Conservation (phyloP, 164 flowering plant genomes). For the Santalum album region DNA sequence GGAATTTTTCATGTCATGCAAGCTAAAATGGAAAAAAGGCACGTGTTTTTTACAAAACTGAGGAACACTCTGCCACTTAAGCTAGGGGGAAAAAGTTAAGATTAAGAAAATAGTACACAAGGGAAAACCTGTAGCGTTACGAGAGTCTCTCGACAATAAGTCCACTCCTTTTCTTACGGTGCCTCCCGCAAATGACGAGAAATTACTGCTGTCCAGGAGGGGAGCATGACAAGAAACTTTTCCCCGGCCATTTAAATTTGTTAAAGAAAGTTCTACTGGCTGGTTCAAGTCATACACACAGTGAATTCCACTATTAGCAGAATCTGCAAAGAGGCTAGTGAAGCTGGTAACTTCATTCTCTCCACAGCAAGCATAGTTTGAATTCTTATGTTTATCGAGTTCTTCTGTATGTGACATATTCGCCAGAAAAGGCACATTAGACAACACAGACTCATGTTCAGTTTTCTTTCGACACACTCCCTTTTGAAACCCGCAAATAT, state of each 20-base stretch:
- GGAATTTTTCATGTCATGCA: conserved; percentile 16
- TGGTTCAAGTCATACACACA: conserved; percentile 37
- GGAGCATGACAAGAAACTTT: conserved; percentile 19
- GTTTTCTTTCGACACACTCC: conserved; percentile 12
- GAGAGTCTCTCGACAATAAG: conserved; percentile 13
- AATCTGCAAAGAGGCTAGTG: conserved; percentile 13
- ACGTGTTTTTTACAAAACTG: background rate
- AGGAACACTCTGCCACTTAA: background rate
- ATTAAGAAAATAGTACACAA: background rate
- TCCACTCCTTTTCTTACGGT: conserved; percentile 14
- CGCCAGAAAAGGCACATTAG: conserved; percentile 13
- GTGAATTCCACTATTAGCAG: conserved; percentile 40
- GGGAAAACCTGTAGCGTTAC: conserved; percentile 32
- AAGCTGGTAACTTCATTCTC: conserved; percentile 15
- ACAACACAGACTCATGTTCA: conserved; percentile 11
- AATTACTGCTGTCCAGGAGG: conserved; percentile 7
- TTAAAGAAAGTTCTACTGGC: conserved; percentile 12
- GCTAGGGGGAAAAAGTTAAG: background rate
- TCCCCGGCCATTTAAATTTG: conserved; percentile 17
- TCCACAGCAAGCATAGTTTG: conserved; percentile 10
- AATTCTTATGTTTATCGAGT: conserved; percentile 4
- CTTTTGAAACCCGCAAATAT: conserved; percentile 13
- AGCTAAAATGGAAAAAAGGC: conserved; percentile 22
- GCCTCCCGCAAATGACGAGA: conserved; percentile 16
- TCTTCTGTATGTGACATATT: conserved; percentile 11